Evolutionary conservation across 768 basidiomycete genomes (phyloP).

Genomic region (Trichaptum fuscoviolaceum): DNA sequence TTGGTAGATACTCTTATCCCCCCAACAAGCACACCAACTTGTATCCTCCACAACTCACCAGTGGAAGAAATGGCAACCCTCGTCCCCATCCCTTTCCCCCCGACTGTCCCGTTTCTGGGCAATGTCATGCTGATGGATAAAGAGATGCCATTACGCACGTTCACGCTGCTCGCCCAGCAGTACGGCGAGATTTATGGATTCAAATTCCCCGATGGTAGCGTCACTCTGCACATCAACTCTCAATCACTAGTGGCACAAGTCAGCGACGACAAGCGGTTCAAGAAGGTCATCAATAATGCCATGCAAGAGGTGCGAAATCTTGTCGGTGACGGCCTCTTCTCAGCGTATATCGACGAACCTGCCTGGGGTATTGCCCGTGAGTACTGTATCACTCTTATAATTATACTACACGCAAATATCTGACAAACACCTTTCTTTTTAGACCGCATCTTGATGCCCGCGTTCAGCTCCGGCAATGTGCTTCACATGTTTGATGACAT

Average conservation of each 20-base stretch:
- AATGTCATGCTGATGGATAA: conserved; percentile 31
- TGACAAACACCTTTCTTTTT: not conserved
- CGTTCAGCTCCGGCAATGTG: conserved; percentile 38
- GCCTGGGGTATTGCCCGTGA: conserved; percentile 45
- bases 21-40: not conserved
- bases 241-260: conserved; percentile 36
- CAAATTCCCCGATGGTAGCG: conserved; percentile 7
- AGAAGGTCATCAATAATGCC: conserved; percentile 31
- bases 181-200: conserved; percentile 40
- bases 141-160: conserved; percentile 32
- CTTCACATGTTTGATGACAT: conserved; percentile 44
- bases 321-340: conserved; percentile 39
- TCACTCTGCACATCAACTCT: conserved; percentile 25
- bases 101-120: conserved; percentile 36
- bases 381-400: conserved; percentile 10
- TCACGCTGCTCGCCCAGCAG: conserved; percentile 31
- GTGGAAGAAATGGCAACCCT: conserved; percentile 13
- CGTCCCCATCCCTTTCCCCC: conserved; percentile 35
- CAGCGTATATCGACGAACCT: conserved; percentile 37
- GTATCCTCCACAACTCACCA: not conserved
- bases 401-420: not conserved
- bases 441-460: conserved; percentile 37
- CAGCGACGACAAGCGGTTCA: conserved; percentile 37
- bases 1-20: not conserved
- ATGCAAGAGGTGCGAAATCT: conserved; percentile 31